phyloP scores from a whole-genome alignment of 805 yeast species.

The Zygotorulaspora chibaensis region DNA sequence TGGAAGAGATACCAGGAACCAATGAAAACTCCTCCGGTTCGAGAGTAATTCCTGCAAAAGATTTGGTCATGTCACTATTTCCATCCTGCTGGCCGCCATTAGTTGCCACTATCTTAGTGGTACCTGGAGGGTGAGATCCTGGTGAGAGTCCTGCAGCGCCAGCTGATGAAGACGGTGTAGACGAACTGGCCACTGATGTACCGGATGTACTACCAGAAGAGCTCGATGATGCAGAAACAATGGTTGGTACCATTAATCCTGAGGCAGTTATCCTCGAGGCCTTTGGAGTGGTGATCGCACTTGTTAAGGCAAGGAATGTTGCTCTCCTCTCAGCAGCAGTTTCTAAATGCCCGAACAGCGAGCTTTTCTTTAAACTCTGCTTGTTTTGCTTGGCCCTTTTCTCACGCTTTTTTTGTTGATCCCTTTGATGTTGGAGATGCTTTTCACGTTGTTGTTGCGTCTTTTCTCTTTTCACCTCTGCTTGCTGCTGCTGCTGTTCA shows the following conservation, averaged over 20 bases:
- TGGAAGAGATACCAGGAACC: constrained; percentile 38
- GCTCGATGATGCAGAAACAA: constrained; percentile 27
- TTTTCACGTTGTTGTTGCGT: constrained; percentile 40
- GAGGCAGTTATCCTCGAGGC: constrained; percentile 36
- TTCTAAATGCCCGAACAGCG: constrained; percentile 74
- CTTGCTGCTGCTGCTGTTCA: constrained; percentile 37
- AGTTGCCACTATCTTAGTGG: constrained; percentile 5
- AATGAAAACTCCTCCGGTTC: constrained; percentile 31
- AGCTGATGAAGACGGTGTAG: constrained; percentile 5
- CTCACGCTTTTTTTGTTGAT: constrained; percentile 51
- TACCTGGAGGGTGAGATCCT: constrained; percentile 2
- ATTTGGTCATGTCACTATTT: constrained; percentile 24
- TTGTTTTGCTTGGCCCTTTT: constrained; percentile 46
- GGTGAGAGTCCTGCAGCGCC: background rate
- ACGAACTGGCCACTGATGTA: constrained; percentile 5
- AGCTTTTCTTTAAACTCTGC: constrained; percentile 50
- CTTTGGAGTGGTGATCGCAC: constrained; percentile 32
- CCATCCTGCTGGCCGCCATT: constrained; percentile 12
- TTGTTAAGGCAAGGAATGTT: constrained; percentile 31
- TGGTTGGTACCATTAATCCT: constrained; percentile 33
- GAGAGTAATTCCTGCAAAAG: constrained; percentile 26
- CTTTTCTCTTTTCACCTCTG: constrained; percentile 43
- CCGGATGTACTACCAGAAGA: constrained; percentile 21
- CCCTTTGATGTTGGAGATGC: constrained; percentile 46
- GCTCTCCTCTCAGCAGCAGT: constrained; percentile 69